Percentiles rank a stretch among this genome's conserved stretches.
Conservation (phyloP, 2,329 filamentous ascomycete species). For the Xylaria hypoxylon region DNA sequence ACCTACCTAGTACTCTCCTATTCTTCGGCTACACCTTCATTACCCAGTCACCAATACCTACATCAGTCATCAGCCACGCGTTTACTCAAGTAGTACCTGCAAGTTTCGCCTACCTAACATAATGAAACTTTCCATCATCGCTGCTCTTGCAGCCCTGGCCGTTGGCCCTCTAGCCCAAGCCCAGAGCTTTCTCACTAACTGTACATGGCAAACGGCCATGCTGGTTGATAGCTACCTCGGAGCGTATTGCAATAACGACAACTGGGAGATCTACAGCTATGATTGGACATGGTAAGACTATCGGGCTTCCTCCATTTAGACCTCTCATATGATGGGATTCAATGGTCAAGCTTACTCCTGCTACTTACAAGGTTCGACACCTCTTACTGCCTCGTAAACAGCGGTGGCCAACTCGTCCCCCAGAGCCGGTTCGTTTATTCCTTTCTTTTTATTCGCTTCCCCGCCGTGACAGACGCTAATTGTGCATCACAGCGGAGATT, state of each 20-base stretch:
- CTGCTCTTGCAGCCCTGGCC: conserved; percentile 36
- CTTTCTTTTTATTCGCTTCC: not conserved
- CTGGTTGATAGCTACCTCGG: conserved; percentile 52
- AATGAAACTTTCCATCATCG: conserved; percentile 24
- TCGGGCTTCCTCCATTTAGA: not conserved
- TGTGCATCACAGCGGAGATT: conserved; percentile 46
- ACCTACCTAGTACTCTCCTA: no score
- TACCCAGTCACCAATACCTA: not conserved
- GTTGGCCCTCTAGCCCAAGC: conserved; percentile 48
- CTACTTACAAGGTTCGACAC: conserved; percentile 52
- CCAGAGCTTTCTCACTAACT: conserved; percentile 52
- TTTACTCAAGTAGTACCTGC: not conserved
- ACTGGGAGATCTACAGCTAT: conserved; percentile 52
- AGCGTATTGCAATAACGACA: conserved; percentile 56
- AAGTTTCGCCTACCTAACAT: not conserved
- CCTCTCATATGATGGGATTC: not conserved
- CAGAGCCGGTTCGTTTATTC: conserved; percentile 41
- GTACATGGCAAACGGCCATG: conserved; percentile 53
- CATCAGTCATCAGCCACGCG: not conserved
- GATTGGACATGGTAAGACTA: conserved; percentile 55
- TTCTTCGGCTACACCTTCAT: not conserved
- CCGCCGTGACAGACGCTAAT: conserved; percentile 7
- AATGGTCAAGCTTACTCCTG: conserved; percentile 11
- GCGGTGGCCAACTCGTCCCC: conserved; percentile 46
- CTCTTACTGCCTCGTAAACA: conserved; percentile 49